phyloP scores from a whole-genome alignment of 2,329 filamentous ascomycete genomes.

The Cladophialophora psammophila region DNA sequence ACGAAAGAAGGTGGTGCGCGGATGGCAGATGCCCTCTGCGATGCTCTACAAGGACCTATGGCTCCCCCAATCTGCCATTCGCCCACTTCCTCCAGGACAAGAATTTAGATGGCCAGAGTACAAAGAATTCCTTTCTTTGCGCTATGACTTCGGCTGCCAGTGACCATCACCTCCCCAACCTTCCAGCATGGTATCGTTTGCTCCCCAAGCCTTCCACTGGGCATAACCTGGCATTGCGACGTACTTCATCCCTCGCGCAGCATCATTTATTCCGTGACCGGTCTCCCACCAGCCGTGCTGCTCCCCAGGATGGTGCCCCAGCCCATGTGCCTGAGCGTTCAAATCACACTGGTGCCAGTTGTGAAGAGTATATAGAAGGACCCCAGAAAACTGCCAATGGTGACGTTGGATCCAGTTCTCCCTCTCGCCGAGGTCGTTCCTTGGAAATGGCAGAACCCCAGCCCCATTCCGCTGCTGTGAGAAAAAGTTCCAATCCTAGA shows the following conservation, averaged over 20 bases:
- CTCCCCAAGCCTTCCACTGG: slow-evolving; percentile 52
- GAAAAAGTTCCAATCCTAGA: slow-evolving; percentile 18
- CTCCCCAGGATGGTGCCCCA: slow-evolving; percentile 27
- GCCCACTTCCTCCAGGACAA: slow-evolving; percentile 26
- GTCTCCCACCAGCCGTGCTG: slow-evolving; percentile 19
- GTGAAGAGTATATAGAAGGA: slow-evolving; percentile 21
- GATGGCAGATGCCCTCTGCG: slow-evolving; percentile 23
- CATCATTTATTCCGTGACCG: slow-evolving; percentile 39
- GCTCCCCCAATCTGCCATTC: slow-evolving; percentile 28
- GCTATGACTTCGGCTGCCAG: slow-evolving; percentile 41
- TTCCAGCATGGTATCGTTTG: slow-evolving; percentile 56
- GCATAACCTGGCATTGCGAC: slow-evolving; percentile 44
- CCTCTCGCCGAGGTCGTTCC: slow-evolving; percentile 21
- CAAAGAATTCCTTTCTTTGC: slow-evolving; percentile 42
- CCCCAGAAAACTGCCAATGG: slow-evolving; percentile 12
- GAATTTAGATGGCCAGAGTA: slow-evolving; percentile 31
- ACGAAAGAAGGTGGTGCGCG: slow-evolving; percentile 17
- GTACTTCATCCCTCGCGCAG: slow-evolving; percentile 39
- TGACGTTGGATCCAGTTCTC: slow-evolving; percentile 16
- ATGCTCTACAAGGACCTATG: slow-evolving; percentile 32
- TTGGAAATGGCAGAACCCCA: slow-evolving; percentile 22
- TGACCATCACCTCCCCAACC: slow-evolving; percentile 39
- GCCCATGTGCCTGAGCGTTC: slow-evolving; percentile 26
- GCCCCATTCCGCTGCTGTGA: slow-evolving; percentile 10
- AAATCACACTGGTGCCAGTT: slow-evolving; percentile 4